Conservation (phyloP, 2,329 filamentous ascomycete genomes). For the Thielaviopsis euricoi region DNA sequence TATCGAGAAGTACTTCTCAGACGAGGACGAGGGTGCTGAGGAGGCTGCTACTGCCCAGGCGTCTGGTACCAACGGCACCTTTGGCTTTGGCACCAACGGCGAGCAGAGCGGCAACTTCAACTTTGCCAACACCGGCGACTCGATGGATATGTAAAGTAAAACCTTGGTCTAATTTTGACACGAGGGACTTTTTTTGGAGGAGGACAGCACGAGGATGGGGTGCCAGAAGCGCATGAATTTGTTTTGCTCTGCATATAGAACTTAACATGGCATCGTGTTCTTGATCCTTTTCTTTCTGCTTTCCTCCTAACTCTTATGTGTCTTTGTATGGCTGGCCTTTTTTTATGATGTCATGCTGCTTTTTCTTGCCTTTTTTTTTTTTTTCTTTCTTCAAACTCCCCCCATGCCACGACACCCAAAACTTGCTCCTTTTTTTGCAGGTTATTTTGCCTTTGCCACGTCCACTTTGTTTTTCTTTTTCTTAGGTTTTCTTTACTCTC, state of each 20-base stretch:
- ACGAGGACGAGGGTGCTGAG: slow-evolving; percentile 88
- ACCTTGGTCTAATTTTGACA: background rate
- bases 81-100: slow-evolving; percentile 58
- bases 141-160: slow-evolving; percentile 44
- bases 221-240: background rate
- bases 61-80: slow-evolving; percentile 53
- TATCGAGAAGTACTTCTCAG: slow-evolving; percentile 99
- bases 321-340: background rate
- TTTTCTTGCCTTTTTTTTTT: background rate
- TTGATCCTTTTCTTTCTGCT: background rate
- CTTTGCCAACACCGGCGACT: slow-evolving; percentile 60
- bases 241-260: background rate
- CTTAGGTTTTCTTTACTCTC: background rate
- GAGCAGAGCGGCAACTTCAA: slow-evolving; percentile 73
- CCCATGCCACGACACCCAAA: slow-evolving; percentile 3
- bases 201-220: too few species aligned
- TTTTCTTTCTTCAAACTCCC: background rate
- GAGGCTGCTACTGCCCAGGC: slow-evolving; percentile 53
- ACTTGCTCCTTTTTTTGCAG: background rate
- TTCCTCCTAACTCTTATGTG: background rate
- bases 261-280: background rate
- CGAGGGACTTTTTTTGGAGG: too few species aligned
- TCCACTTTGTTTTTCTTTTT: background rate
- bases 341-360: background rate
- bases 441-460: background rate